phyloP scores from a whole-genome alignment of 1,284 basidiomycete genomes.

The Ustilago cynodontis region DNA sequence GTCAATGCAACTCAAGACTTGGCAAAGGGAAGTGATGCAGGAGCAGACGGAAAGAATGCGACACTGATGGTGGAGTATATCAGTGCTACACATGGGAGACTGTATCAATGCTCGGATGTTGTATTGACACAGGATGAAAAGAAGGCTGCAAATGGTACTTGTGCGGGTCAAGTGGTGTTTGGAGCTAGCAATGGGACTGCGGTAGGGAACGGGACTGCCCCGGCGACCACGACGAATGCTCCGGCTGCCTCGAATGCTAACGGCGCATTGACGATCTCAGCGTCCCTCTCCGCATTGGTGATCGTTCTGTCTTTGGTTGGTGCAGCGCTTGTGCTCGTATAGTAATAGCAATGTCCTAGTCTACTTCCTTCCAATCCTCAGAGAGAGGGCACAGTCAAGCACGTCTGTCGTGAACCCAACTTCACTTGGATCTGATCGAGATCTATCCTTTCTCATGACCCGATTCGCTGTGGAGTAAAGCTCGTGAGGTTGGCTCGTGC shows the following conservation, averaged over 20 bases:
- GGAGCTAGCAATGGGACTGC: not conserved
- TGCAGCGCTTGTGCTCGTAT: no score
- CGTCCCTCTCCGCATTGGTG: not conserved
- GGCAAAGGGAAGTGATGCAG: not conserved
- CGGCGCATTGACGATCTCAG: not conserved
- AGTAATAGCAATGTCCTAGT: no score
- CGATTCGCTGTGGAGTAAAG: not conserved
- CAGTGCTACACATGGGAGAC: constrained; percentile 35
- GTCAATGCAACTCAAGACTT: constrained; percentile 22
- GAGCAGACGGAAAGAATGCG: constrained; percentile 17
- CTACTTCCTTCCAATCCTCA: no score
- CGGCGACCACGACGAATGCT: not conserved
- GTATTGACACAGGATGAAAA: constrained; percentile 24
- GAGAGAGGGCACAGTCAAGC: no score
- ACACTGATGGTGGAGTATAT: constrained; percentile 56
- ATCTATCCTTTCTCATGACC: not conserved
- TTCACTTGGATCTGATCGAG: not conserved
- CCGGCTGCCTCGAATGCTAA: not conserved
- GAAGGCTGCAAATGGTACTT: constrained; percentile 27
- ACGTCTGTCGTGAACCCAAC: no score
- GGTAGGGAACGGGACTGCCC: no score
- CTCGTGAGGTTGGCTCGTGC: not conserved
- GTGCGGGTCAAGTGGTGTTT: constrained; percentile 21
- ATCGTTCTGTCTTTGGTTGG: no score
- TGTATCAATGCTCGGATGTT: constrained; percentile 52